phyloP scores from a whole-genome alignment of 352 stramenopile species.

The Globisporangium parvum region DNA sequence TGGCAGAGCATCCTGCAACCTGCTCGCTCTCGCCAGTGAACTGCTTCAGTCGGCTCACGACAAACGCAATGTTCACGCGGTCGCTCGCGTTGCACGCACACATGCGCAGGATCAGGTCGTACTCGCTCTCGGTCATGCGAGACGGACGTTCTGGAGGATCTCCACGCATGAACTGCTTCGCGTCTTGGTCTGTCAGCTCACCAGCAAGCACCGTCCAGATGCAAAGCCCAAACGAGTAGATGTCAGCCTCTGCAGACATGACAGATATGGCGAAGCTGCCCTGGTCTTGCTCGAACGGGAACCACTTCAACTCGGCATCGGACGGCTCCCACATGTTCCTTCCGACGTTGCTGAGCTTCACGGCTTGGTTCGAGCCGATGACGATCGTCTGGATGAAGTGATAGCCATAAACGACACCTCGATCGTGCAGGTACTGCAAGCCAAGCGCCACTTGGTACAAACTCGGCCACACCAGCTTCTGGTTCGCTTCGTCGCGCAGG shows the following conservation, averaged over 20 bases:
- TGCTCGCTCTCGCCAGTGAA: constrained; percentile 1
- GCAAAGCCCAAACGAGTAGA: constrained; percentile 25
- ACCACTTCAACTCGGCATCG: not conserved
- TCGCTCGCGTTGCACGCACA: constrained; percentile 1
- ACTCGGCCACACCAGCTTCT: constrained; percentile 4
- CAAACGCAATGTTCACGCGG: not conserved
- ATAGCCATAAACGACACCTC: constrained; percentile 14
- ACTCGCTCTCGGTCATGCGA: constrained; percentile 5
- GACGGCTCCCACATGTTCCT: not conserved
- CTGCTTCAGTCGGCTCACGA: not conserved
- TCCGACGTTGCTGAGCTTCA: constrained; percentile 10
- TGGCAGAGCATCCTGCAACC: not conserved
- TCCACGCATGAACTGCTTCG: not conserved
- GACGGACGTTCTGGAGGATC: not conserved
- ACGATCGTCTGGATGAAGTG: constrained; percentile 6
- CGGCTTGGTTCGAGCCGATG: constrained; percentile 5
- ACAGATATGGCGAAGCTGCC: not conserved
- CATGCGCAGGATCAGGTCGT: not conserved
- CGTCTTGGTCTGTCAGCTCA: not conserved
- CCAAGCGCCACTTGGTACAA: constrained; percentile 25
- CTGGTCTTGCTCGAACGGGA: not conserved
- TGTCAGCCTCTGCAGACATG: constrained; percentile 5
- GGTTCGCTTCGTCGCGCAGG: constrained; percentile 1
- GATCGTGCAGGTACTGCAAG: constrained; percentile 24
- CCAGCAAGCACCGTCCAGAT: constrained; percentile 8